phyloP scores from a whole-genome alignment of 257 asterid species.

The Fraxinus quadrangulata region DNA sequence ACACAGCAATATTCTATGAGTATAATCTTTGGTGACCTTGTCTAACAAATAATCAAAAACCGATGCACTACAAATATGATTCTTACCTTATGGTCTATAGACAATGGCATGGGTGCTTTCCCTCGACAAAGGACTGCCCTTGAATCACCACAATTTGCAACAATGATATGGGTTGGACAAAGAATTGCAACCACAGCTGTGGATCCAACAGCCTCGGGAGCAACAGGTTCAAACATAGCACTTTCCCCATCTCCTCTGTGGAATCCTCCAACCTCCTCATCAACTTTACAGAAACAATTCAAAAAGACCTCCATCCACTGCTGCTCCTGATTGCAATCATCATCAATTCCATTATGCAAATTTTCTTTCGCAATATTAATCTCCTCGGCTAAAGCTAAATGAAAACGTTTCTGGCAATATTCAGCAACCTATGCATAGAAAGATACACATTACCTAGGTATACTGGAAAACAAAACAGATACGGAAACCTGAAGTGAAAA shows the following conservation, averaged over 20 bases:
- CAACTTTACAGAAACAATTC: conserved; percentile 70
- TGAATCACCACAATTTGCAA: conserved; percentile 94
- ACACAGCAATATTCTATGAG: background rate
- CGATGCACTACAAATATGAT: background rate
- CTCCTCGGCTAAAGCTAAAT: conserved; percentile 69
- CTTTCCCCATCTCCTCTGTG: conserved; percentile 21
- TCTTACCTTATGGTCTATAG: conserved; percentile 78
- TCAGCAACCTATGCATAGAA: conserved; percentile 62
- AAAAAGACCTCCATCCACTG: conserved; percentile 62
- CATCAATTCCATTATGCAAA: conserved; percentile 26
- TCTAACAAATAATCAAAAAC: background rate
- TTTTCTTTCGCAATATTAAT: conserved; percentile 42
- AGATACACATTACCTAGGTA: background rate
- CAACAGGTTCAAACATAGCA: conserved; percentile 36
- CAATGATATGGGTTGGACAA: conserved; percentile 67
- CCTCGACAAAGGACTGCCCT: conserved; percentile 81
- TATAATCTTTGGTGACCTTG: background rate
- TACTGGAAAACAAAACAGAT: background rate
- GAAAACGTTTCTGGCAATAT: conserved; percentile 70
- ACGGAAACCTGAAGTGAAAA: background rate
- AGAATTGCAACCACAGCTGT: conserved; percentile 84
- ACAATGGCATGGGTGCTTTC: conserved; percentile 61
- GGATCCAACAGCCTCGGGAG: conserved; percentile 93
- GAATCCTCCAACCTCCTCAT: conserved; percentile 74
- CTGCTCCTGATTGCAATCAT: conserved; percentile 46